Evolutionary conservation across 2,329 filamentous ascomycete genomes (phyloP), one percentile per base, ranked within the genome.

Genomic region (Arthrinium puccinioides): DNA sequence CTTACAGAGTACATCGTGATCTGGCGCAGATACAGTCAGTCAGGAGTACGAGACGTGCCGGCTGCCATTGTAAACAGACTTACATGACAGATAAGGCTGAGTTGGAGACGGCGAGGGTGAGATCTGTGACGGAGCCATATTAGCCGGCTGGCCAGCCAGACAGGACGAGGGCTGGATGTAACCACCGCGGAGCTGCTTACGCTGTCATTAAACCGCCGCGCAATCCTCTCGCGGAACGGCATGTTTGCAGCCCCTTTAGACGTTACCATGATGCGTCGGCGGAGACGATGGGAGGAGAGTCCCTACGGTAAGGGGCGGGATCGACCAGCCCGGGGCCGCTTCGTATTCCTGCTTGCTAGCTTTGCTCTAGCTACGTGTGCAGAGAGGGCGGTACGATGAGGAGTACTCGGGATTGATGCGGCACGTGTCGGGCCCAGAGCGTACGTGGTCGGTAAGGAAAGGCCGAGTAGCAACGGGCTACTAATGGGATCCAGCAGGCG

Each of bases 31-130:
- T 18, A 29, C 19, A 27, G 20, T 38, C 9, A 40, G 21, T 32
- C 15, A 18, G 11, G 4, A 29, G 19, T 9, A 16, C 3, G 9
- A 32, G 14, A 19, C 4, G 15, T 5, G 6, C 21, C 11, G 19
- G 11, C 4, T 25, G 19, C 11, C n/a, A n/a, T n/a, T n/a, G n/a
- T n/a, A n/a, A n/a, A 32, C 8, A 9, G 39, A 60, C 65, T 63
- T 52, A 68, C 65, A 69, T 9, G 66, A 69, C 2, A 70, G 57
- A 46, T 69, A 67, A 8, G 64, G 56, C 28, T 62, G 52, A 29
- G 59, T 57, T 1, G 64, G 59, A 3, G 62, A 62, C n/a, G 52
- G 54, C 9, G 54, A 49, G 6, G 55, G 55, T 21, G 55, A 57
- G 18, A 55, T 44, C 55, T 56, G 49, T 13, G 34, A n/a, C n/a